Percentiles rank a stretch among this genome's conserved stretches.
Conservation (phyloP, 768 basidiomycete genomes). For the Trametes elegans region DNA sequence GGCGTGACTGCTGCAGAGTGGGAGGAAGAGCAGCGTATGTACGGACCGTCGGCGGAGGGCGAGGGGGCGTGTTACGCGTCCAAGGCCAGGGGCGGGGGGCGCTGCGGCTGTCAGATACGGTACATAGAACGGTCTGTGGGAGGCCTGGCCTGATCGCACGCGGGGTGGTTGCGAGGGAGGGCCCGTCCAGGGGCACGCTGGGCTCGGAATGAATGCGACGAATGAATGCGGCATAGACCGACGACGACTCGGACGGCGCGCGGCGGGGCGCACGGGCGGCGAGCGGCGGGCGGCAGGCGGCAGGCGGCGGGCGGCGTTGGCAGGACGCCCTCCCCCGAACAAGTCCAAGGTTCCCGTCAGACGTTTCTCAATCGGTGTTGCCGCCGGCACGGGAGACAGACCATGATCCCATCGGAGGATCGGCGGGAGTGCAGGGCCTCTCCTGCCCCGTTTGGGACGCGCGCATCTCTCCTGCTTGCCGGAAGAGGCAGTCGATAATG, state of each 20-base stretch:
- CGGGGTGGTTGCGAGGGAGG: constrained; percentile 3
- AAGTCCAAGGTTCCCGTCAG: background rate
- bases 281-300: too few relatives aligned
- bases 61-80: too few relatives aligned
- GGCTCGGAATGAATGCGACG: too few relatives aligned
- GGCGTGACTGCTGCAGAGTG: too few relatives aligned
- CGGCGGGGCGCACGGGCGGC: too few relatives aligned
- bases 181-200: background rate
- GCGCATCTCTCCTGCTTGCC: background rate
- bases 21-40: background rate
- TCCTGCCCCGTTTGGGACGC: background rate
- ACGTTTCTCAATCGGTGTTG: too few relatives aligned
- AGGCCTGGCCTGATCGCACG: background rate
- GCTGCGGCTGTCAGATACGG: constrained; percentile 3
- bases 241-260: too few relatives aligned
- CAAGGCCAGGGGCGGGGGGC: constrained; percentile 3
- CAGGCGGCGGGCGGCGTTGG: too few relatives aligned
- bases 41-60: background rate
- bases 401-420: constrained; percentile 10
- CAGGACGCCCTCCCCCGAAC: background rate
- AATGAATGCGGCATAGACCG: too few relatives aligned
- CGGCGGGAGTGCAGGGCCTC: constrained; percentile 3
- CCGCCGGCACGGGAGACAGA: constrained; percentile 10
- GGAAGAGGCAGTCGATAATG: constrained; percentile 4
- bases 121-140: background rate